Conservation (phyloP, 2,329 filamentous ascomycete genomes). For the Penicillium sp. region DNA sequence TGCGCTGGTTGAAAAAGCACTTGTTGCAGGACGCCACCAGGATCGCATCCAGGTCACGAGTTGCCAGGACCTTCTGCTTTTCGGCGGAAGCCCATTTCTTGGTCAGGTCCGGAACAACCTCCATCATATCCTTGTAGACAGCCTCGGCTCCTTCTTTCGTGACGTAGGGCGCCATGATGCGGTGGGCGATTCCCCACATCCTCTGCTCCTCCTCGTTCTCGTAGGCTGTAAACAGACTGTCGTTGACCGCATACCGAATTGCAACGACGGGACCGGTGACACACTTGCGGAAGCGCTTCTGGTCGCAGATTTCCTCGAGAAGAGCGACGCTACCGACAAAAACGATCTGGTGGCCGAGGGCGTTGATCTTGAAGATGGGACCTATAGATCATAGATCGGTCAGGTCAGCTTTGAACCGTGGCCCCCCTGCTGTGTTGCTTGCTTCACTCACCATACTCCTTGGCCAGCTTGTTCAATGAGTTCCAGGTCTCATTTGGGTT, state of each 20-base stretch:
- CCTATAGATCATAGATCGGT: too few relatives aligned
- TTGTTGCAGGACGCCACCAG: conserved; percentile 58
- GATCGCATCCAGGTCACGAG: conserved; percentile 58
- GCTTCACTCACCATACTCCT: conserved; percentile 50
- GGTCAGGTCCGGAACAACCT: conserved; percentile 55
- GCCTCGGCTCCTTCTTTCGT: conserved; percentile 44
- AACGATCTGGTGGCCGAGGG: conserved; percentile 51
- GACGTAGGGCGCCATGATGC: conserved; percentile 52
- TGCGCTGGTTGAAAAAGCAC: conserved; percentile 57
- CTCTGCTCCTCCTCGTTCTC: conserved; percentile 51
- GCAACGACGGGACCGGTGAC: conserved; percentile 59
- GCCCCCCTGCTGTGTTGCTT: too few relatives aligned
- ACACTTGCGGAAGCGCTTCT: conserved; percentile 61
- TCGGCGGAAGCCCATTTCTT: conserved; percentile 53
- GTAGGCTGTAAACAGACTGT: conserved; percentile 69
- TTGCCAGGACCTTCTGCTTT: conserved; percentile 49
- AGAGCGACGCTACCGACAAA: conserved; percentile 60
- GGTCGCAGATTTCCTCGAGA: conserved; percentile 68
- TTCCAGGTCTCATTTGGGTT: conserved; percentile 55
- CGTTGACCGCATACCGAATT: conserved; percentile 63
- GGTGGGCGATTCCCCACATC: conserved; percentile 66
- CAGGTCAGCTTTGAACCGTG: background rate
- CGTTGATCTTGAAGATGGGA: conserved; percentile 63
- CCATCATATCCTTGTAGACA: conserved; percentile 55
- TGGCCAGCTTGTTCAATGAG: conserved; percentile 54